Evolutionary conservation across 495 filamentous ascomycete species (phyloP).

Genomic region (Aspergillus incahuasiensis): DNA sequence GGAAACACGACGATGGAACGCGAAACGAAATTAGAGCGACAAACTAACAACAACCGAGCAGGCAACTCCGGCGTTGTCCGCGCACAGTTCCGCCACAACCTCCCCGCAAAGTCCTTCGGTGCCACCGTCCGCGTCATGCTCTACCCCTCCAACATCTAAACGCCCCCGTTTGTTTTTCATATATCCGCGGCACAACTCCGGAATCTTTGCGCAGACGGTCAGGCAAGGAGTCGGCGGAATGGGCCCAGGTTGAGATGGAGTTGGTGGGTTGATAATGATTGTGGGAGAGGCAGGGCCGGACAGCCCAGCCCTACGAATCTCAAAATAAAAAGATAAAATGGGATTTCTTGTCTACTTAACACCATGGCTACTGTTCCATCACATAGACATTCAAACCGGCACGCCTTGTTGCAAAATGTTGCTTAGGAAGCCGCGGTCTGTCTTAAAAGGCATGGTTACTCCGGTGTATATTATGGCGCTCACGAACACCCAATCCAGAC

Average conservation of each 20-base stretch:
- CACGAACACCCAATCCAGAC: conserved; percentile 38
- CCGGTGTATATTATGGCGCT: conserved; percentile 40
- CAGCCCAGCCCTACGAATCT: conserved; percentile 47
- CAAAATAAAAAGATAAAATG: conserved; percentile 28
- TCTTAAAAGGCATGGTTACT: conserved; percentile 29
- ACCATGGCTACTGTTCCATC: conserved; percentile 24
- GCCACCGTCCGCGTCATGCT: conserved; percentile 97
- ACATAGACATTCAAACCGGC: conserved; percentile 24
- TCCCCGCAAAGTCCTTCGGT: conserved; percentile 93
- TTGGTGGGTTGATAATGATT: conserved; percentile 46
- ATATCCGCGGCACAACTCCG: conserved; percentile 37
- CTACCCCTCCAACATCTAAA: conserved; percentile 73
- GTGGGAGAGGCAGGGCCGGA: conserved; percentile 44
- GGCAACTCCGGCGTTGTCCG: conserved; percentile 96
- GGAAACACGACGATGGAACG: background rate
- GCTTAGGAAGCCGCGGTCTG: conserved; percentile 26
- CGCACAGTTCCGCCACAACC: conserved; percentile 91
- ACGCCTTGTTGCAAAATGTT: conserved; percentile 11
- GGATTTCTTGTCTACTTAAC: conserved; percentile 21
- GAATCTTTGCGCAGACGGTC: conserved; percentile 41
- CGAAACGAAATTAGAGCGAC: background rate
- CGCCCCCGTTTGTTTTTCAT: conserved; percentile 24
- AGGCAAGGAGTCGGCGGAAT: conserved; percentile 44
- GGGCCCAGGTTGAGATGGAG: conserved; percentile 43
- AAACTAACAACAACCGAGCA: conserved; percentile 23